Evolutionary conservation across 805 yeast species (phyloP).

Genomic region (Blastobotrys robertii): DNA sequence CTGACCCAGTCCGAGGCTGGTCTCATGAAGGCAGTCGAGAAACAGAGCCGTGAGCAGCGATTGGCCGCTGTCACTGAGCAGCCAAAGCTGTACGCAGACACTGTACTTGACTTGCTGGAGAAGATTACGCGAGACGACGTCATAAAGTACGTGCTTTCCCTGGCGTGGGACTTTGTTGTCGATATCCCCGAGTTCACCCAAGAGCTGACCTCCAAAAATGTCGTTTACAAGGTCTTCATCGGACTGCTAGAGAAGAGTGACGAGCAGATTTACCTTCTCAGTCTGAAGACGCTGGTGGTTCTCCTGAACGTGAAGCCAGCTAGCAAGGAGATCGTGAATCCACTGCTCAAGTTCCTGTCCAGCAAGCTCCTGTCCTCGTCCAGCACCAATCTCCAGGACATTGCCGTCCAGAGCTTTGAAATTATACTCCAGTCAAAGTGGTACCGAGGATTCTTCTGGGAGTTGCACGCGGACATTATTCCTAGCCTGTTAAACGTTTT

Average conservation of each 20-base stretch:
- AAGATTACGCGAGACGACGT: slow-evolving; percentile 52
- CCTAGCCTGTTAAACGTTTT: slow-evolving; percentile 43
- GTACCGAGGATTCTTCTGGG: slow-evolving; percentile 47
- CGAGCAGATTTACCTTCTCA: slow-evolving; percentile 44
- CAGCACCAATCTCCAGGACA: slow-evolving; percentile 44
- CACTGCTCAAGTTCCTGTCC: slow-evolving; percentile 27
- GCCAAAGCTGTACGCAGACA: slow-evolving; percentile 43
- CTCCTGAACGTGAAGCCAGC: slow-evolving; percentile 31
- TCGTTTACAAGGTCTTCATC: slow-evolving; percentile 38
- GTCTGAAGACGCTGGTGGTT: slow-evolving; percentile 44
- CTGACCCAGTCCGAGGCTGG: slow-evolving; percentile 61
- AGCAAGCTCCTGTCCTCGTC: slow-evolving; percentile 27
- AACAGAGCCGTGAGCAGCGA: slow-evolving; percentile 29
- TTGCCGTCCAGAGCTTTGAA: slow-evolving; percentile 56
- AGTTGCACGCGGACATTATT: slow-evolving; percentile 32
- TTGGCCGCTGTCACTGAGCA: slow-evolving; percentile 27
- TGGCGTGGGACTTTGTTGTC: slow-evolving; percentile 44
- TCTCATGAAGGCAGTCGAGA: slow-evolving; percentile 43
- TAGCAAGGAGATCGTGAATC: slow-evolving; percentile 30
- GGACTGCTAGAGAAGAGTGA: slow-evolving; percentile 47
- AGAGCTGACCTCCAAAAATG: slow-evolving; percentile 36
- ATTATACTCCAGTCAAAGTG: slow-evolving; percentile 44
- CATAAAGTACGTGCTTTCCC: slow-evolving; percentile 52
- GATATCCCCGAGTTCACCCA: slow-evolving; percentile 21
- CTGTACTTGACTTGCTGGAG: slow-evolving; percentile 45